phyloP scores from a whole-genome alignment of 148 eudicot genomes.

The Chenopodium album region DNA sequence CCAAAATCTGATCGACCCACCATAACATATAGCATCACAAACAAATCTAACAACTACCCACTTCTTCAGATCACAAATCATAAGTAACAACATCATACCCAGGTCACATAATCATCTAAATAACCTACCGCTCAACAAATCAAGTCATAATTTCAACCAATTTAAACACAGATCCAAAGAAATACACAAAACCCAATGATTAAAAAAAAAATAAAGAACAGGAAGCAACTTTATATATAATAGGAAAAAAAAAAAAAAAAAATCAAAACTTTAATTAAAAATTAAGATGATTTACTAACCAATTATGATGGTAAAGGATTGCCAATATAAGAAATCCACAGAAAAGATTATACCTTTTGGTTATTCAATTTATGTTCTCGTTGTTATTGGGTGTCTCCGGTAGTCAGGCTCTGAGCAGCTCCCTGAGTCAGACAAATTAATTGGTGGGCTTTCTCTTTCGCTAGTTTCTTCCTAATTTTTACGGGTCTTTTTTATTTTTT shows the following conservation, averaged over 20 bases:
- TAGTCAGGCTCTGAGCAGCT: background rate
- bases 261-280: background rate
- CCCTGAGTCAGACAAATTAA: slow-evolving; percentile 27
- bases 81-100: background rate
- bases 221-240: background rate
- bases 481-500: background rate
- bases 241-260: background rate
- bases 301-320: slow-evolving; percentile 1
- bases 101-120: slow-evolving; percentile 2
- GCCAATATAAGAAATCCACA: background rate
- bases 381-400: background rate
- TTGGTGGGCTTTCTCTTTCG: slow-evolving; percentile 32
- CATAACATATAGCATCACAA: background rate
- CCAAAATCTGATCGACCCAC: slow-evolving; percentile 16
- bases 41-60: slow-evolving; percentile 26
- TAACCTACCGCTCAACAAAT: background rate
- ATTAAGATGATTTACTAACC: slow-evolving; percentile 10
- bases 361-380: background rate
- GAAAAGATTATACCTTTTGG: background rate
- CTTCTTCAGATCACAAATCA: slow-evolving; percentile 20
- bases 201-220: background rate
- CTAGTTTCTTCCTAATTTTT: slow-evolving; percentile 19
- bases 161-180: slow-evolving; percentile 21
- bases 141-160: slow-evolving; percentile 1
- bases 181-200: background rate